Base-by-base conservation (phyloP, 2,329 filamentous ascomycete species). In the Scolecobasidium constrictum region DNA sequence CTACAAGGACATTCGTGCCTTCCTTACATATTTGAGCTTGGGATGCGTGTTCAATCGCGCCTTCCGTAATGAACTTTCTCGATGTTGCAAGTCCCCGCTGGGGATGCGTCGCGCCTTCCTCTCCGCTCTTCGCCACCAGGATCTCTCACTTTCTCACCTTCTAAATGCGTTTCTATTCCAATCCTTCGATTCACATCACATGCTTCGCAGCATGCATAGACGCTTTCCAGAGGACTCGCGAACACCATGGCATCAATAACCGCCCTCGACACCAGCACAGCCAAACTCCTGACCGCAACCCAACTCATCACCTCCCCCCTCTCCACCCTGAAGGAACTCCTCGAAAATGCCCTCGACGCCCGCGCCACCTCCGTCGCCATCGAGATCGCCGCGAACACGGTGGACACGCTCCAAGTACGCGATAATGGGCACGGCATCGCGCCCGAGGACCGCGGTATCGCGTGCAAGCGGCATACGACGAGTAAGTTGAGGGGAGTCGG, bases 331-430 rank as follows among this genome's bases (percentile, higher is more conserved):
- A 88, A 88, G 55, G 84, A 88, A 59, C 74, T 88, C 3, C 59
- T 88, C 22, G 84, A 88, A 51, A 88, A 90, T 57, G 71, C 82
- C 35, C 70, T 88, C 16, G 83, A 90, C 58, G 81, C 83, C 5
- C 66, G 71, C 41, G 81, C 83, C 11, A 81, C 73, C 2, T 71
- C 70, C 2, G 66, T 90, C 45, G 75, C 83, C 41, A 63, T 88
- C 18, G 62, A 75, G 20, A 66, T 86, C 12, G 73, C 80, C 3
- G 52, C 68, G 34, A 79, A 87, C 53, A 80, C 79, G 0, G 57
- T 87, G 41, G 78, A 83, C 57, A 73, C 69, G 42, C 73, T 90
- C 28, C 75, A 83, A 52, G 75, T 87, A 38, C 72, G 75, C 35
- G 81, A 86, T 56, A 84, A 87, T 60, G 83, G 84, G n/a, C 65